Percentiles rank a stretch among this genome's conserved stretches.
phyloP scores from a whole-genome alignment of 331 rosid genomes.

The Saraca asoca region DNA sequence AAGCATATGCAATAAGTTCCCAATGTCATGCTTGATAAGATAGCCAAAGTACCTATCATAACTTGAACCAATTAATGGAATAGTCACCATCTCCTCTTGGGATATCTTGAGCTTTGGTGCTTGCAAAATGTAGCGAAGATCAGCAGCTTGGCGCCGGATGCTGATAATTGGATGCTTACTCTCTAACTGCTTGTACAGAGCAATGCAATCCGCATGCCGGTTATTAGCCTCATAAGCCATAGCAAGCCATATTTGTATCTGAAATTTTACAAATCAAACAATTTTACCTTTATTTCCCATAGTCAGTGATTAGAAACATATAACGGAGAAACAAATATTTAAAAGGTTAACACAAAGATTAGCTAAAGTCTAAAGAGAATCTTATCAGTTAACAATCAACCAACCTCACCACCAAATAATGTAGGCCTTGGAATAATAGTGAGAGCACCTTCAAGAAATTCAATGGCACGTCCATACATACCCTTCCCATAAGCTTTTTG shows the following conservation, averaged over 20 bases:
- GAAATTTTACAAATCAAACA: conserved; percentile 31
- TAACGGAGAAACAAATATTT: not conserved
- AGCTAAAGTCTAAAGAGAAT: not conserved
- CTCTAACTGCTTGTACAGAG: conserved; percentile 79
- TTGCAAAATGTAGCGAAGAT: conserved; percentile 91
- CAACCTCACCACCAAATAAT: conserved; percentile 95
- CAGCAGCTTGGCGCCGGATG: conserved; percentile 90
- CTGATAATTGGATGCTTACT: conserved; percentile 66
- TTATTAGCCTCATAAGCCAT: conserved; percentile 96
- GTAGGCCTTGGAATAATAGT: conserved; percentile 86
- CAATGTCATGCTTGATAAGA: not conserved
- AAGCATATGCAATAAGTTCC: not conserved
- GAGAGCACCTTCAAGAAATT: conserved; percentile 91
- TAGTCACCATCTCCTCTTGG: conserved; percentile 96
- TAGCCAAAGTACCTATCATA: conserved; percentile 67
- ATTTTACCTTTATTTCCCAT: not conserved
- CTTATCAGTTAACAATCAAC: conserved; percentile 32
- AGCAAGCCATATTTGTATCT: conserved; percentile 98
- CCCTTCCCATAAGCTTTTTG: conserved; percentile 94
- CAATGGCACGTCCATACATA: conserved; percentile 87
- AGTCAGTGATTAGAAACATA: not conserved
- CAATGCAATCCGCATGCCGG: conserved; percentile 88
- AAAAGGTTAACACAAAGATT: not conserved
- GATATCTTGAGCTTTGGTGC: conserved; percentile 97
- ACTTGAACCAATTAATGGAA: conserved; percentile 77